Percentiles rank a stretch among this genome's conserved stretches.
phyloP scores from a whole-genome alignment of 306 rosid genomes.

The Castanea mollissima region DNA sequence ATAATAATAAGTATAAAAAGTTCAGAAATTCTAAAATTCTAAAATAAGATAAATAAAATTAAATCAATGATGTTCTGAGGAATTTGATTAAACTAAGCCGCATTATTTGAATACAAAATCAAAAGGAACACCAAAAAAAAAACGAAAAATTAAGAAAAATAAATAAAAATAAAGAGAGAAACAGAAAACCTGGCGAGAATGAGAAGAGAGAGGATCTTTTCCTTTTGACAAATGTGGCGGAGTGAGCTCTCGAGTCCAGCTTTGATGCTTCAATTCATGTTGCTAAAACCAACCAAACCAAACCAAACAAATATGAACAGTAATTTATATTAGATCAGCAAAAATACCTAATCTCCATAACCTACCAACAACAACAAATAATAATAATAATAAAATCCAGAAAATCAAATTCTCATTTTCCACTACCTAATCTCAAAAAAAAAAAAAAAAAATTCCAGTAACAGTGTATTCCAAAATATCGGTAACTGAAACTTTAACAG shows the following conservation, averaged over 20 bases:
- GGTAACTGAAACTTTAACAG: no score
- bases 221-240: conserved; percentile 64
- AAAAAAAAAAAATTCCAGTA: neutral
- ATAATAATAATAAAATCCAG: neutral
- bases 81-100: no score
- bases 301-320: neutral
- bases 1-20: no score
- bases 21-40: no score
- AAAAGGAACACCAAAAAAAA: conserved; percentile 12
- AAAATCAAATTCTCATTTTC: neutral
- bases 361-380: neutral
- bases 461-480: neutral
- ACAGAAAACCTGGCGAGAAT: conserved; percentile 69
- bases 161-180: conserved; percentile 16
- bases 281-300: conserved; percentile 30
- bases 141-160: no score
- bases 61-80: no score
- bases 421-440: neutral
- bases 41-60: no score
- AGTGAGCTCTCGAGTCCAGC: conserved; percentile 78
- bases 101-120: neutral
- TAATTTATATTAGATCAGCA: conserved; percentile 5
- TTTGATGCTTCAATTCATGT: conserved; percentile 51
- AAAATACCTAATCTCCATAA: neutral
- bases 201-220: conserved; percentile 56